phyloP scores from a whole-genome alignment of 305 asterid species.

The Solanum hybrid region DNA sequence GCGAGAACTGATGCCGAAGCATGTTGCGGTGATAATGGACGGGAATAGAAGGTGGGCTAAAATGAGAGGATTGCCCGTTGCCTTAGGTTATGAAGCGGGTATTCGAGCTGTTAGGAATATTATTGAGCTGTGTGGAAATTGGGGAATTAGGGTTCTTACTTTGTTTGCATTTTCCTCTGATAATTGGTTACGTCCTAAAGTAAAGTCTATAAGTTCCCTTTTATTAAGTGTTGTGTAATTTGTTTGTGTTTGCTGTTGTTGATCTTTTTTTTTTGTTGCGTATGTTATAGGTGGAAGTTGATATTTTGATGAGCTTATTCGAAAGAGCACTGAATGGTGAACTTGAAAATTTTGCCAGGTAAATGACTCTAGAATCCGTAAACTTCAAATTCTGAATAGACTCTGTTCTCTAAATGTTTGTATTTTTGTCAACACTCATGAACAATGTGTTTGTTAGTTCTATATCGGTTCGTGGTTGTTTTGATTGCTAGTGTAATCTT shows the following conservation, averaged over 20 bases:
- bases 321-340: slow-evolving; percentile 31
- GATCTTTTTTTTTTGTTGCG: background rate
- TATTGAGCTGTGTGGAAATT: slow-evolving; percentile 28
- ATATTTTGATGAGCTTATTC: slow-evolving; percentile 45
- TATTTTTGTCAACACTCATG: background rate
- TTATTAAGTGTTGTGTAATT: background rate
- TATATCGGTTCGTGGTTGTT: background rate
- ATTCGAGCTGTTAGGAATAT: slow-evolving; percentile 20
- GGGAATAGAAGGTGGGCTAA: slow-evolving; percentile 60
- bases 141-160: slow-evolving; percentile 40
- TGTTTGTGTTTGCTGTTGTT: background rate
- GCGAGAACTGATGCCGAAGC: slow-evolving; percentile 39
- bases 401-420: background rate
- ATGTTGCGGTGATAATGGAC: slow-evolving; percentile 54
- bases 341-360: slow-evolving; percentile 33
- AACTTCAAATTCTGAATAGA: background rate
- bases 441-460: background rate
- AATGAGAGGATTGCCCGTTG: slow-evolving; percentile 23
- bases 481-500: background rate
- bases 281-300: slow-evolving; percentile 35
- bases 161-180: slow-evolving; percentile 49
- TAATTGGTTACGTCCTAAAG: slow-evolving; percentile 48
- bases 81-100: slow-evolving; percentile 38
- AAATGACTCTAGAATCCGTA: background rate
- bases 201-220: background rate